phyloP scores from a whole-genome alignment of 75 land plant genomes.

The Cryptomeria japonica region DNA sequence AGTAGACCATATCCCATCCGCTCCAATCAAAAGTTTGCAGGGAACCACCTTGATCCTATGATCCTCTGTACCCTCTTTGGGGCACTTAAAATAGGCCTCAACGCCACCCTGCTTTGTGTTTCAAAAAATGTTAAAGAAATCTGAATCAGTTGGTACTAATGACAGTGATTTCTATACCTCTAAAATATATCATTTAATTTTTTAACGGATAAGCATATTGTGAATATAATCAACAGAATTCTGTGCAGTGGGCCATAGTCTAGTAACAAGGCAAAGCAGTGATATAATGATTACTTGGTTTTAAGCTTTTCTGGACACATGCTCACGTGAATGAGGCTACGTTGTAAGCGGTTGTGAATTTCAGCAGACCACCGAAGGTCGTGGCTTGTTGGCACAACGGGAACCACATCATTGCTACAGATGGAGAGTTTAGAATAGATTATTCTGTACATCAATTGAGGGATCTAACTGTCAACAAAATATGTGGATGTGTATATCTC shows the following conservation, averaged over 20 bases:
- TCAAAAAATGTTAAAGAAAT: background rate
- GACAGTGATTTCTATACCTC: no score
- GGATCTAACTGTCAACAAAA: no score
- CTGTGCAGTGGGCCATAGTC: background rate
- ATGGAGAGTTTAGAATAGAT: no score
- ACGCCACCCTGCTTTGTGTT: constrained; percentile 9
- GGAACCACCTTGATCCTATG: constrained; percentile 1
- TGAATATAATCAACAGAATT: background rate
- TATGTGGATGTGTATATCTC: no score
- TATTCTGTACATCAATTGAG: no score
- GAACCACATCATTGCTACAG: background rate
- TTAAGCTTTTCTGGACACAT: no score
- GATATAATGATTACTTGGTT: no score
- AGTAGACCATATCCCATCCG: constrained; percentile 33
- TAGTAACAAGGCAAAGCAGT: background rate
- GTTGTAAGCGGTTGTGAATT: background rate
- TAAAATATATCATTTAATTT: background rate
- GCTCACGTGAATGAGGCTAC: no score
- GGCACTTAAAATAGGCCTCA: constrained; percentile 9
- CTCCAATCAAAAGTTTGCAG: constrained; percentile 29
- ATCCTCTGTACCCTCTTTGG: background rate
- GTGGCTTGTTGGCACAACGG: background rate
- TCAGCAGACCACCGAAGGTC: background rate
- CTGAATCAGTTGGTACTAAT: no score
- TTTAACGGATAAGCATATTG: background rate